A percentile compares a stretch with the other conserved stretches of the same genome.
These are phyloP conservation scores for Neostapfia colusana DNA, from an alignment of 176 grass and related monocot genomes.

Conservation along the genomic window DNA sequence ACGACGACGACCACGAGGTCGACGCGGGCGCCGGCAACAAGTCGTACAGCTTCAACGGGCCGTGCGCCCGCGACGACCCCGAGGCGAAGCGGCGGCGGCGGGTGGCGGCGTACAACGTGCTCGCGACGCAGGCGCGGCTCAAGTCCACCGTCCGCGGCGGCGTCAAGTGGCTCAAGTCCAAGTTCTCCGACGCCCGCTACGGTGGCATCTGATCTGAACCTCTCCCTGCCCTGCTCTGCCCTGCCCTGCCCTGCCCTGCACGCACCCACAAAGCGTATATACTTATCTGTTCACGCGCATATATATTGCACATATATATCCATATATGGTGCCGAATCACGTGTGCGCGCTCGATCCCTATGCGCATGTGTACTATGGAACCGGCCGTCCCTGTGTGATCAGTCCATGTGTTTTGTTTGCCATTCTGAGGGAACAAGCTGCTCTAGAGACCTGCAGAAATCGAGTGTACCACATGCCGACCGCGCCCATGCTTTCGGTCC, in stretches of 20 bases:
- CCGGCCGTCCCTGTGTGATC: slow-evolving; percentile 8
- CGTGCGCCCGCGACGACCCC: slow-evolving; percentile 62
- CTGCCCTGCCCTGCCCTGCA: neutral
- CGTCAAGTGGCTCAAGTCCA: slow-evolving; percentile 98
- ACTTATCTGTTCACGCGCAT: slow-evolving; percentile 27
- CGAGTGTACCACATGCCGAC: slow-evolving; percentile 14
- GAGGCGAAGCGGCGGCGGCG: slow-evolving; percentile 90
- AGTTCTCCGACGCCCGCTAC: slow-evolving; percentile 79
- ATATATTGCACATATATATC: neutral
- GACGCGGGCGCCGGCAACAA: slow-evolving; percentile 27
- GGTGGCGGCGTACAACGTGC: slow-evolving; percentile 89
- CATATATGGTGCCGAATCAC: slow-evolving; percentile 23
- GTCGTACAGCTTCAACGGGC: slow-evolving; percentile 89
- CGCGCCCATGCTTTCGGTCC: neutral
- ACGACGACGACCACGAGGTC: slow-evolving; percentile 46
- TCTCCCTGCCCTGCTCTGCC: too few relatives aligned
- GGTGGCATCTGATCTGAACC: slow-evolving; percentile 51
- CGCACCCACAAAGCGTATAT: too few relatives aligned
- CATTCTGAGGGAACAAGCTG: neutral
- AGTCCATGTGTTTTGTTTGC: slow-evolving; percentile 21
- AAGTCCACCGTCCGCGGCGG: slow-evolving; percentile 76
- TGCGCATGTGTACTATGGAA: too few relatives aligned
- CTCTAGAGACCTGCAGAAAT: neutral
- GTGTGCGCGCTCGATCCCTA: neutral
- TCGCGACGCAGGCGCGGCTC: slow-evolving; percentile 77